Evolutionary conservation across 208 protist genomes (phyloP).

Genomic region (Trypanosoma caninum): DNA sequence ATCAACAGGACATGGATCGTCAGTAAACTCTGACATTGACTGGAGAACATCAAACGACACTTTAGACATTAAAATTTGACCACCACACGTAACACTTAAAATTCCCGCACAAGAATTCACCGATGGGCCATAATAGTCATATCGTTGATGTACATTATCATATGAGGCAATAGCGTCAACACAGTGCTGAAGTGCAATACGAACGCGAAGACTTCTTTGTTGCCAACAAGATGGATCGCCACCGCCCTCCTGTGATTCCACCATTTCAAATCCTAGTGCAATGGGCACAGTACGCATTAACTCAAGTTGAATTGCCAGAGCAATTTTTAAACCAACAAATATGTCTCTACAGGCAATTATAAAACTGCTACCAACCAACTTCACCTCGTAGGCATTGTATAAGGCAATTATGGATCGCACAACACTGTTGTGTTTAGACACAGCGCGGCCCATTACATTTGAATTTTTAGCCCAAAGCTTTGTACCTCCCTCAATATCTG

Average conservation of each 20-base stretch:
- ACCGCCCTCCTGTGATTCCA: conserved; percentile 44
- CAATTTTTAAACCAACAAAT: conserved; percentile 58
- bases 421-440: conserved; percentile 66
- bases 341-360: conserved; percentile 75
- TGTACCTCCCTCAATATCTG: conserved; percentile 78
- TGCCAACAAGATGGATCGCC: conserved; percentile 40
- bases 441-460: conserved; percentile 48
- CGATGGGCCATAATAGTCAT: conserved; percentile 89
- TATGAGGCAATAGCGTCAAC: conserved; percentile 56
- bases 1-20: conserved; percentile 47
- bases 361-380: conserved; percentile 80
- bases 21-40: conserved; percentile 45
- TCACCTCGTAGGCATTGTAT: conserved; percentile 79
- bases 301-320: conserved; percentile 70
- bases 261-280: conserved; percentile 58
- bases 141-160: conserved; percentile 56
- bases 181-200: conserved; percentile 77
- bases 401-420: conserved; percentile 62
- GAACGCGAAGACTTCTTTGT: conserved; percentile 45
- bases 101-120: conserved; percentile 87
- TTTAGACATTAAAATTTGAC: conserved; percentile 77
- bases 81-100: conserved; percentile 58
- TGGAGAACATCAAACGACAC: conserved; percentile 58
- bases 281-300: conserved; percentile 64
- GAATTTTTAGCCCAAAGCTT: conserved; percentile 70